phyloP scores from a whole-genome alignment of 2,329 filamentous ascomycete genomes.

The Talaromyces sp. region DNA sequence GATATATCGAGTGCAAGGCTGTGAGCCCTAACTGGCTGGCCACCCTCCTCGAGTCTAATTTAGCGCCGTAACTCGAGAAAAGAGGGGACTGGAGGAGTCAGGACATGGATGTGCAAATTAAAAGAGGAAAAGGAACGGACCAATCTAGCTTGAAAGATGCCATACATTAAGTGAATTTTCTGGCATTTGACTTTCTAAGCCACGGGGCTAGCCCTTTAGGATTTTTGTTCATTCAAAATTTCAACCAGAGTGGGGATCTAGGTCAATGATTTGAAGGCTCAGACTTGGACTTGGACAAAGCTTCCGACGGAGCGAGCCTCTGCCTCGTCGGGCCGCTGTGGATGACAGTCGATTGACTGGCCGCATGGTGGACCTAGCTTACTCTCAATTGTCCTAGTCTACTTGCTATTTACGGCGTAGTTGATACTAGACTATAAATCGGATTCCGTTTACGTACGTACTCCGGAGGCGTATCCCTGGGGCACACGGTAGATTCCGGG shows the following conservation, averaged over 20 bases:
- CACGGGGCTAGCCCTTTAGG: constrained; percentile 1
- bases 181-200: constrained; percentile 8
- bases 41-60: constrained; percentile 14
- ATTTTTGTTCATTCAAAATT: not conserved
- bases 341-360: constrained; percentile 9
- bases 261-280: not conserved
- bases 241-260: not conserved
- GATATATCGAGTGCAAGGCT: not conserved
- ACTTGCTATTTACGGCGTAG: constrained; percentile 1
- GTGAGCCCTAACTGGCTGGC: constrained; percentile 4
- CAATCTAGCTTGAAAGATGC: constrained; percentile 7
- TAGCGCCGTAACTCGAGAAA: constrained; percentile 13
- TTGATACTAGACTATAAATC: not conserved
- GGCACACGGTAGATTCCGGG: not conserved
- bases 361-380: constrained; percentile 13
- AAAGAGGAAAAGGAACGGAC: constrained; percentile 3
- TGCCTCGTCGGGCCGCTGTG: constrained; percentile 15
- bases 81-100: not conserved
- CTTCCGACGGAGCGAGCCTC: constrained; percentile 15
- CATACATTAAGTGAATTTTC: constrained; percentile 1
- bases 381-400: not conserved
- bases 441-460: not conserved
- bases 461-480: not conserved
- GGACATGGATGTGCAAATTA: not conserved
- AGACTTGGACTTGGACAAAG: constrained; percentile 14